These are phyloP conservation scores for Glebionis coronaria DNA, from an alignment of 129 eudicot genomes.

Conservation along the genomic window DNA sequence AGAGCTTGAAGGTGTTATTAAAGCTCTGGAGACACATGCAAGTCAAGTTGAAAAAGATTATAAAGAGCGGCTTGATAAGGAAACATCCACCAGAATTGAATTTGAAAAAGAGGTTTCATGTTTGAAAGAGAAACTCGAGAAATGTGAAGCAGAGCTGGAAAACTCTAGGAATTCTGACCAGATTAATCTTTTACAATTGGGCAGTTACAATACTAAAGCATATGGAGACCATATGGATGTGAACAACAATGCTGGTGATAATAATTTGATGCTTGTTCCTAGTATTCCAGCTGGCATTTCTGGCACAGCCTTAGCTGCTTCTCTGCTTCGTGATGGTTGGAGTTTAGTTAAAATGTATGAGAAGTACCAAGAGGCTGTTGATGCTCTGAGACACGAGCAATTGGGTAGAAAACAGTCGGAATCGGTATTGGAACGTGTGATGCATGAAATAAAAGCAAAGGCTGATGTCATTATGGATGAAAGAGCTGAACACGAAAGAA, in stretches of 20 bases:
- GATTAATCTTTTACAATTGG: conserved; percentile 50
- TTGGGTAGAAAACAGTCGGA: conserved; percentile 82
- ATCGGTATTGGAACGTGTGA: conserved; percentile 69
- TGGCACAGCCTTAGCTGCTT: conserved; percentile 96
- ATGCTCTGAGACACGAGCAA: conserved; percentile 88
- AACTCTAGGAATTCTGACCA: conserved; percentile 50
- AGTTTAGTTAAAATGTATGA: conserved; percentile 87
- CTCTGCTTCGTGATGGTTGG: conserved; percentile 98
- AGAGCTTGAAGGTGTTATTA: conserved; percentile 96
- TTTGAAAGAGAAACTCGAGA: conserved; percentile 63
- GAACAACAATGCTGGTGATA: conserved; percentile 26
- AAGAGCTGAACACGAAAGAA: conserved; percentile 80
- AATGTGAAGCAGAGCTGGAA: conserved; percentile 61
- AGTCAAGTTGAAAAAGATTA: conserved; percentile 79
- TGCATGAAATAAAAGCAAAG: conserved; percentile 85
- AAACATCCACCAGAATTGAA: conserved; percentile 49
- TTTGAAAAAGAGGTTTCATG: conserved; percentile 50
- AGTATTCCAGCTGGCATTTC: conserved; percentile 75
- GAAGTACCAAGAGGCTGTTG: conserved; percentile 93
- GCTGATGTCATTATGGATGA: conserved; percentile 85
- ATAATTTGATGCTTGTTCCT: conserved; percentile 57
- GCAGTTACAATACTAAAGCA: conserved; percentile 43
- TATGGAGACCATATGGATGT: conserved; percentile 31
- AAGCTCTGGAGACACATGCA: conserved; percentile 83
- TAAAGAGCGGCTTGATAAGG: conserved; percentile 76